Base-by-base conservation (phyloP, 2,329 filamentous ascomycete species). In the Stagonosporopsis vannaccii region DNA sequence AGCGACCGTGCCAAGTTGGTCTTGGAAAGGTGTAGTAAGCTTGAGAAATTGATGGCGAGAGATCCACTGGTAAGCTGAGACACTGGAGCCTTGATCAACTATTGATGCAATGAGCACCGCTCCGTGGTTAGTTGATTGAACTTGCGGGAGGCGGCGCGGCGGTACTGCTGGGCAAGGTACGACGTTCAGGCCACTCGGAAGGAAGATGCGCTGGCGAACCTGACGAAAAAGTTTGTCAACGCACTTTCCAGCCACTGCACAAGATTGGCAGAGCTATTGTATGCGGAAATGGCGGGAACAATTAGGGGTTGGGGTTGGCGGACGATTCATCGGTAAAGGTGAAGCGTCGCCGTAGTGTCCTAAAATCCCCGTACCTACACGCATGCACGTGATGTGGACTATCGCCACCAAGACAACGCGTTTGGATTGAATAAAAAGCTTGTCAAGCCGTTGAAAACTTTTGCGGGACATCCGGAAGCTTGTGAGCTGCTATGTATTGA, bases 281-380 rank as follows among this genome's bases (percentile, higher is more conserved):
- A 26, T n/a, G 25, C 41, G 46, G 58, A 56, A 36, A 8, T 49
- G 23, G 46, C 40, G 25, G 43, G 35, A 6, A 6, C 11, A 30
- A 7, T n/a, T 41, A 12, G 9, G 5, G 4, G 41, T 42, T 25
- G 39, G 22, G 13, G 39, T 41, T 33, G 12, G 30, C 6, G 30
- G 30, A 15, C 13, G 43, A 12, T 19, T 51, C 47, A 28, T 56
- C 54, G 49, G 49, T 45, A 49, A 52, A 51, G 49, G 49, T 52
- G 54, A 58, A 52, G 48, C 44, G 43, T 35, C 23, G 37, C 33
- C 26, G 48, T 52, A 28, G 32, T 49, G 54, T 37, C 30, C 30
- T 32, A n/a, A 49, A 44, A 25, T 45, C 44, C 28, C 48, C 22
- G 49, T 43, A 45, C 54, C 44, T 45, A 17, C 44, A 49, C 42